Evolutionary conservation across 1,139 yeast species (phyloP).

Genomic region (Candida sojae): DNA sequence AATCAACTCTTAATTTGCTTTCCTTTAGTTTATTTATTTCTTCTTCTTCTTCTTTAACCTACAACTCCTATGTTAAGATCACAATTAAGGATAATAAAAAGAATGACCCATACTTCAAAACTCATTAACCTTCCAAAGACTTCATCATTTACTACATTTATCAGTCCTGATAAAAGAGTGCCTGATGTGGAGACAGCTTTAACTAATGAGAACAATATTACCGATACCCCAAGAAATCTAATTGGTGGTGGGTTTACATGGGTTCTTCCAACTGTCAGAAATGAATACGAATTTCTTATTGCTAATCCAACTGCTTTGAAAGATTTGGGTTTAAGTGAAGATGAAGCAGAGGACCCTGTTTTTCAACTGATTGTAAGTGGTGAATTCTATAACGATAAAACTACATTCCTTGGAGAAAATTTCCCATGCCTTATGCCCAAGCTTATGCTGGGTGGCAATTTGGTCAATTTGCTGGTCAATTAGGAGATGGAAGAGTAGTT

Average conservation of each 20-base stretch:
- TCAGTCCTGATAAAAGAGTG: constrained; percentile 62
- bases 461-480: constrained; percentile 94
- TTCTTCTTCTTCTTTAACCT: too few species aligned
- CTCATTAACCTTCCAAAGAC: constrained; percentile 39
- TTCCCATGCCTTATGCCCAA: constrained; percentile 81
- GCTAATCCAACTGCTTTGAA: constrained; percentile 62
- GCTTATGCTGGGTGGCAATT: constrained; percentile 97
- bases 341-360: constrained; percentile 32
- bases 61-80: neutral
- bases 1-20: too few species aligned
- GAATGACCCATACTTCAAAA: constrained; percentile 14
- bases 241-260: constrained; percentile 70
- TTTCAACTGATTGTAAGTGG: constrained; percentile 68
- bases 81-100: constrained; percentile 3
- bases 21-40: neutral
- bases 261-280: constrained; percentile 64
- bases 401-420: constrained; percentile 31
- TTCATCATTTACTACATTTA: constrained; percentile 48
- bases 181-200: constrained; percentile 54
- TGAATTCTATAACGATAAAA: constrained; percentile 33
- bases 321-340: constrained; percentile 56
- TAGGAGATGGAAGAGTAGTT: constrained; percentile 93
- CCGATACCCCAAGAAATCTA: constrained; percentile 59
- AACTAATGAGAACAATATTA: constrained; percentile 33
- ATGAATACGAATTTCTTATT: constrained; percentile 54